phyloP scores from a whole-genome alignment of 2,329 filamentous ascomycete species.

The Seiridium cupressi region DNA sequence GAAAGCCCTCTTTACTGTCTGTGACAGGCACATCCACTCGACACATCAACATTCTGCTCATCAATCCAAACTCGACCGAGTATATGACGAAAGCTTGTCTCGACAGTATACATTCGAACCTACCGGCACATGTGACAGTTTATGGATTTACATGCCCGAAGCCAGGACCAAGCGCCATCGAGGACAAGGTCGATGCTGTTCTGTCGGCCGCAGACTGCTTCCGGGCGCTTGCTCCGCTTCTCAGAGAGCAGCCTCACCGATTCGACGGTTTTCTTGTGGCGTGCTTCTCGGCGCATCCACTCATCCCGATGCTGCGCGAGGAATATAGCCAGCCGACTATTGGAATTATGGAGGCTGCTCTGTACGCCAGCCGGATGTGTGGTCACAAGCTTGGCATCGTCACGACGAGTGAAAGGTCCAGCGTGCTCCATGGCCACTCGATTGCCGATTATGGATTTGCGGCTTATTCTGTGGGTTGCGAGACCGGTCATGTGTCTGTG shows the following conservation, averaged over 20 bases:
- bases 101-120: conserved; percentile 35
- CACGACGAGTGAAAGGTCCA: conserved; percentile 36
- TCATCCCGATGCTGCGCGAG: conserved; percentile 44
- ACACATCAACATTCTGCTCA: conserved; percentile 47
- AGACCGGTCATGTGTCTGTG: conserved; percentile 36
- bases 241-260: conserved; percentile 21
- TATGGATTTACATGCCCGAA: conserved; percentile 48
- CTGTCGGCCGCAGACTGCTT: conserved; percentile 47
- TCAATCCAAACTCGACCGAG: conserved; percentile 61
- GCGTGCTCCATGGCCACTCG: conserved; percentile 36
- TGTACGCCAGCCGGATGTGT: conserved; percentile 40
- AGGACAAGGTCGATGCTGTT: conserved; percentile 46
- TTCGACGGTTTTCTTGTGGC: conserved; percentile 48
- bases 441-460: conserved; percentile 39
- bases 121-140: conserved; percentile 45
- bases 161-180: conserved; percentile 48
- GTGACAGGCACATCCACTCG: conserved; percentile 12
- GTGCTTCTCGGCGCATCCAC: conserved; percentile 46
- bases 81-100: conserved; percentile 56
- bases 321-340: conserved; percentile 41
- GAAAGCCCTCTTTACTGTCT: conserved; percentile 2
- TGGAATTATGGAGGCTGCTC: conserved; percentile 48
- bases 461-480: conserved; percentile 39
- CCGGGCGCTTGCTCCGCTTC: conserved; percentile 40
- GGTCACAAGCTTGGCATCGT: conserved; percentile 44